phyloP scores from a whole-genome alignment of 2,329 filamentous ascomycete species.

The Fusarium chlamydosporum region DNA sequence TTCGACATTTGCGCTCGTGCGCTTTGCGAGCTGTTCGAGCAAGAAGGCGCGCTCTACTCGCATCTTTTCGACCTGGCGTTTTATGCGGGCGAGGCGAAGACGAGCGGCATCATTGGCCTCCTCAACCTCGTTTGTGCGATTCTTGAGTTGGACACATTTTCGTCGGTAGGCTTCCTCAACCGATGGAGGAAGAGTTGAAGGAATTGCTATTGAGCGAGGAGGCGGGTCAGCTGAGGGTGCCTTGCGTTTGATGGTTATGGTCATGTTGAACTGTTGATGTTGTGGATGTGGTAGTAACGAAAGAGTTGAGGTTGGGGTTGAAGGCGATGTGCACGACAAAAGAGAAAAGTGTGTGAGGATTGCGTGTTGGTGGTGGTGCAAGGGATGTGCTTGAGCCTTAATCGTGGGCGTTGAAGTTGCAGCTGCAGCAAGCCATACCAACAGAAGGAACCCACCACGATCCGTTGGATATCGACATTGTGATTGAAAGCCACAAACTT shows the following conservation, averaged over 20 bases:
- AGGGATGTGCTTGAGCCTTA: slow-evolving; percentile 40
- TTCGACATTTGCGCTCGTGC: slow-evolving; percentile 80
- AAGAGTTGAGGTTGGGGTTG: slow-evolving; percentile 13
- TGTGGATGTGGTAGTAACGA: slow-evolving; percentile 26
- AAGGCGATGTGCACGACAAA: slow-evolving; percentile 9
- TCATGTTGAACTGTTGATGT: slow-evolving; percentile 47
- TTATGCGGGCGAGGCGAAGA: slow-evolving; percentile 81
- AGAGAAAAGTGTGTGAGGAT: slow-evolving; percentile 16
- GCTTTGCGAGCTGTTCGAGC: slow-evolving; percentile 78
- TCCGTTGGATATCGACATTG: neutral
- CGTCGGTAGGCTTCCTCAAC: slow-evolving; percentile 96
- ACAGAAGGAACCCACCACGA: slow-evolving; percentile 36
- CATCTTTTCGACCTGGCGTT: slow-evolving; percentile 91
- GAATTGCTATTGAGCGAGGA: slow-evolving; percentile 61
- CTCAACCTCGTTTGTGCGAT: slow-evolving; percentile 91
- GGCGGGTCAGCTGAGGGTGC: slow-evolving; percentile 56
- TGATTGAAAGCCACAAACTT: slow-evolving; percentile 14
- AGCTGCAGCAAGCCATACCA: slow-evolving; percentile 35
- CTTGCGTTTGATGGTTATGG: slow-evolving; percentile 55
- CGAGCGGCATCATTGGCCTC: slow-evolving; percentile 89
- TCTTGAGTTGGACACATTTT: slow-evolving; percentile 96
- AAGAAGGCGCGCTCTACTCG: slow-evolving; percentile 86
- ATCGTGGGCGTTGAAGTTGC: slow-evolving; percentile 28
- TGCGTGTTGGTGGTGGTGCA: slow-evolving; percentile 25
- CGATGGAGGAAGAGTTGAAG: slow-evolving; percentile 81